Conservation (phyloP, 108 stramenopile species). For the Nitzschia sp. region DNA sequence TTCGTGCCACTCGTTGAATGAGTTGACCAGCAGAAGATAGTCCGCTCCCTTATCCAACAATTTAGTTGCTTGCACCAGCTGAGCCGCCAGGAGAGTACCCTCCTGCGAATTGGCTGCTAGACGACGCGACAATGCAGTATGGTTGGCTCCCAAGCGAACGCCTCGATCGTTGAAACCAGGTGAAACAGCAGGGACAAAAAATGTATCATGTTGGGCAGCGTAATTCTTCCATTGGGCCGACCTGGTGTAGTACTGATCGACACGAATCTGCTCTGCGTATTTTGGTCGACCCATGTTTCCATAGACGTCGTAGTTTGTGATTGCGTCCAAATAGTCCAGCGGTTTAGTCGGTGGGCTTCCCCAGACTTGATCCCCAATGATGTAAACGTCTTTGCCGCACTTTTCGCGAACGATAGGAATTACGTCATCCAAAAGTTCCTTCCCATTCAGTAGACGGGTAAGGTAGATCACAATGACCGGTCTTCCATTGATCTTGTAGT, state of each 20-base stretch:
- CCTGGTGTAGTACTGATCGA: constrained; percentile 21
- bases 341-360: constrained; percentile 17
- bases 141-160: constrained; percentile 30
- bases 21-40: constrained; percentile 37
- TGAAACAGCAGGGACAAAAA: constrained; percentile 36
- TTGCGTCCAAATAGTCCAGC: constrained; percentile 35
- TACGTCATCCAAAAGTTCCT: constrained; percentile 19
- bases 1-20: too few species aligned
- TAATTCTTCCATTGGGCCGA: constrained; percentile 28
- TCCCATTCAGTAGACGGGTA: constrained; percentile 23
- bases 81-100: constrained; percentile 32
- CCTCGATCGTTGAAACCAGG: constrained; percentile 51
- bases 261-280: constrained; percentile 18
- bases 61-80: constrained; percentile 21
- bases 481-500: constrained; percentile 36
- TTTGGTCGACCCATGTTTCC: constrained; percentile 22
- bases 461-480: constrained; percentile 49
- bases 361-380: constrained; percentile 47
- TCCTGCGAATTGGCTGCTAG: constrained; percentile 13
- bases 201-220: constrained; percentile 14
- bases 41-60: constrained; percentile 30
- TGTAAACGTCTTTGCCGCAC: constrained; percentile 23
- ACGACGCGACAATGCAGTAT: constrained; percentile 37
- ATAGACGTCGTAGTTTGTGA: constrained; percentile 40
- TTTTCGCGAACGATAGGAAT: constrained; percentile 26